These are phyloP conservation scores for Penicillium fimorum DNA, from an alignment of 495 filamentous ascomycete genomes.

Conservation along the genomic window DNA sequence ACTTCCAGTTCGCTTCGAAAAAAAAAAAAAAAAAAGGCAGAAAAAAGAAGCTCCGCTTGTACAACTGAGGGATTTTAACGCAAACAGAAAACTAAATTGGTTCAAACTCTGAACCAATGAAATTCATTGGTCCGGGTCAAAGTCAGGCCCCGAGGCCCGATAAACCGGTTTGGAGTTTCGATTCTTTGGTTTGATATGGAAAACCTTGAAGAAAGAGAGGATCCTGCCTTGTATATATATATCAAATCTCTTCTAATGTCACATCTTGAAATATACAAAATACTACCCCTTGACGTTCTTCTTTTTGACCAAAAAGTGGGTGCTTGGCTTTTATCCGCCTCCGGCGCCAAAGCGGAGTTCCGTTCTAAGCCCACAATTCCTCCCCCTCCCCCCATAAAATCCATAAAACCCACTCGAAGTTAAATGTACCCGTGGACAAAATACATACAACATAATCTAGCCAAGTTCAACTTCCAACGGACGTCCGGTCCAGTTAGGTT, in stretches of 20 bases:
- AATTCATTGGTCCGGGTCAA: slow-evolving; percentile 1
- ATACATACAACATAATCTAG: neutral
- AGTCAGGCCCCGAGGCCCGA: slow-evolving; percentile 10
- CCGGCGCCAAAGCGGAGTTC: slow-evolving; percentile 13
- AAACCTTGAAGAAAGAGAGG: neutral
- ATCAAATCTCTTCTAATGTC: neutral
- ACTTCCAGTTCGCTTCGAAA: neutral
- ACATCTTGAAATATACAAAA: neutral
- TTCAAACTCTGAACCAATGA: slow-evolving; percentile 1
- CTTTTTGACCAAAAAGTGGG: neutral
- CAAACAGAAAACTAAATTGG: slow-evolving; percentile 9
- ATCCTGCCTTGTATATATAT: neutral
- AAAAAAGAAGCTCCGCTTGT: neutral
- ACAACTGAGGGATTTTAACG: slow-evolving; percentile 11
- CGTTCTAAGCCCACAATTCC: neutral
- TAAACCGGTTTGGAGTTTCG: neutral
- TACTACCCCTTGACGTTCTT: neutral
- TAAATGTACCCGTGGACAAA: neutral
- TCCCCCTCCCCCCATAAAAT: neutral
- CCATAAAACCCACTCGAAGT: neutral
- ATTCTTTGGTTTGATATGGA: neutral
- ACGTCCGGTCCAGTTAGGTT: slow-evolving; percentile 26
- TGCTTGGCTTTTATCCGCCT: neutral
- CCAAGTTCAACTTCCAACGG: slow-evolving; percentile 13
- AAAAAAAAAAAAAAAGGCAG: neutral